phyloP scores from a whole-genome alignment of 345 rosid species.

The Eucalyptus victrix region DNA sequence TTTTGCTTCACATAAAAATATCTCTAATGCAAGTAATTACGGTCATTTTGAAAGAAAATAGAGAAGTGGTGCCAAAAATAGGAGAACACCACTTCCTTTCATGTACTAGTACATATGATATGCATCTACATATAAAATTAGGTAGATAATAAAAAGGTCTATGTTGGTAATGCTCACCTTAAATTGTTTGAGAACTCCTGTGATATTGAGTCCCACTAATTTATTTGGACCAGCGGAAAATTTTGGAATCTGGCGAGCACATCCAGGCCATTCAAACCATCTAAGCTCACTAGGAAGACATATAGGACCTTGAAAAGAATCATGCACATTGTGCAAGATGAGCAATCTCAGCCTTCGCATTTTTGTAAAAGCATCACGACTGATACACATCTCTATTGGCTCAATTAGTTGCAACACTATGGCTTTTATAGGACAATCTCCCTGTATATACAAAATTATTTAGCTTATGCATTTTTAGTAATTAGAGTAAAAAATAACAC shows the following conservation, averaged over 20 bases:
- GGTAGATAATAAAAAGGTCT: too few relatives aligned
- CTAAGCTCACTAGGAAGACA: not conserved
- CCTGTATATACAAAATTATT: rapidly evolving
- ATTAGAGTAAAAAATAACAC: not conserved
- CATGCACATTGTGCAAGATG: not conserved
- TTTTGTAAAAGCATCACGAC: rapidly evolving
- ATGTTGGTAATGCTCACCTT: too few relatives aligned
- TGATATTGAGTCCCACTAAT: not conserved
- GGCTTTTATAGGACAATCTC: not conserved
- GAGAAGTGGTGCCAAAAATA: too few relatives aligned
- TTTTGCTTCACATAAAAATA: too few relatives aligned
- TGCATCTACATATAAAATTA: too few relatives aligned
- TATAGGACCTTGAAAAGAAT: not conserved
- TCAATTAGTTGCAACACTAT: not conserved
- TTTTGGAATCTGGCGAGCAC: rapidly evolving
- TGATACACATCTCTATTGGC: rapidly evolving
- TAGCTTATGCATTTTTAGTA: not conserved
- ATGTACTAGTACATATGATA: too few relatives aligned
- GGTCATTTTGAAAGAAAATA: too few relatives aligned
- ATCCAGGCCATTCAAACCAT: not conserved
- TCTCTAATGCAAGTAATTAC: too few relatives aligned
- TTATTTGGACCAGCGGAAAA: not conserved
- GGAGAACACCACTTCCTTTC: too few relatives aligned
- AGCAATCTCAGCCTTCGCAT: not conserved
- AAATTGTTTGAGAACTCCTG: not conserved